Base-by-base conservation (phyloP, 1,284 basidiomycete species). In the Cutaneotrichosporon cavernicola region DNA sequence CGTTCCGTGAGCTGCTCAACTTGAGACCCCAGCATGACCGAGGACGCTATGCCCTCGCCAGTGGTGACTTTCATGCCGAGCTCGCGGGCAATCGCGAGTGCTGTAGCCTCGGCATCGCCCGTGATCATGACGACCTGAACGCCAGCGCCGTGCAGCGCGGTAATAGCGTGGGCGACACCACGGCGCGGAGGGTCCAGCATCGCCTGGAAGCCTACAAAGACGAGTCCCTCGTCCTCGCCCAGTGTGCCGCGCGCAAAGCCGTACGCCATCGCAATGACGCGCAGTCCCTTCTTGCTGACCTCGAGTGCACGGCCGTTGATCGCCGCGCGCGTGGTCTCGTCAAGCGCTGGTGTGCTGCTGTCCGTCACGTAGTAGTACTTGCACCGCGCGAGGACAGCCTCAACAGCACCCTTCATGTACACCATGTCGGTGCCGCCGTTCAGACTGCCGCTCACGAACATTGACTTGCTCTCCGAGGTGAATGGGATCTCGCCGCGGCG, bases 81-180 rank as follows among this genome's bases (percentile, higher is more conserved):
- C 71, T 92, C 86, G 67, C 86, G 84, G 31, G 93, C 95, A 66
- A 98, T 97, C 21, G 92, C 88, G 11, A 92, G 74, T 2, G 96
- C 96, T 0, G 96, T 99, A 63, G 89, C 84, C 79, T 95, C 91
- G 26, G 93, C 89, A 74, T 98, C 96, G 16, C 96, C 96, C 0
- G 96, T 98, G 77, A 98, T 97, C 95, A 99, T 98, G 50, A 98
- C 90, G 14, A 98, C 89, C 73, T 96, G 92, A 43, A 99, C 90
- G 8, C 95, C 92, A 18, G 90, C 93, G 18, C 84, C 82, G 73
- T 93, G 90, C 31, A 98, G 83, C 30, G 89, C 81, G 34, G 84
- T 84, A 66, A 98, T 89, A 10, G 95, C 89, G 70, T 93, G 90
- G 2, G 89, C 88, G n/a, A 98, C 94, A 30, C 94, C 95, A 69